Evolutionary conservation across 768 basidiomycete genomes (phyloP).

Genomic region (Phlebiopsis flavidoalba): DNA sequence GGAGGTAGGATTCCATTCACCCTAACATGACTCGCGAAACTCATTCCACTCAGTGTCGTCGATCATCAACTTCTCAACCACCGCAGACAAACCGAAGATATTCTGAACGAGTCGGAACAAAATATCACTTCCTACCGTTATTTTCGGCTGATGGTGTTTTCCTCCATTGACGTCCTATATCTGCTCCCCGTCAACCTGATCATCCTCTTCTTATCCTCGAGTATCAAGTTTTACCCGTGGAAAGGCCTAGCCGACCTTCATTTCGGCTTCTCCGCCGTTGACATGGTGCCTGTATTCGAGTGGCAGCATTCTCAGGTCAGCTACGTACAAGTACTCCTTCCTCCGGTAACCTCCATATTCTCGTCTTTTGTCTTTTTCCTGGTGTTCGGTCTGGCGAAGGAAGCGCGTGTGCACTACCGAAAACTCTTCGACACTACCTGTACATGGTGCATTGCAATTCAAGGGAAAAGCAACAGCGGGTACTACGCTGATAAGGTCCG

Average conservation of each 20-base stretch:
- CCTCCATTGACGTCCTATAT: constrained; percentile 23
- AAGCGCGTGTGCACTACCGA: constrained; percentile 41
- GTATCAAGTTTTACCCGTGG: constrained; percentile 31
- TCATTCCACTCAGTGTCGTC: background rate
- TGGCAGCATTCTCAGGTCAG: constrained; percentile 31
- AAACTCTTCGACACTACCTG: background rate
- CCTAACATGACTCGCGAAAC: background rate
- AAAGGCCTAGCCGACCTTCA: constrained; percentile 49
- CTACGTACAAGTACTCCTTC: constrained; percentile 18
- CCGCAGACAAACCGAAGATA: constrained; percentile 6
- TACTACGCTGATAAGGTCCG: background rate
- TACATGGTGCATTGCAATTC: background rate
- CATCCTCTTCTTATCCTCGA: constrained; percentile 23
- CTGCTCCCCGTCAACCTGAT: constrained; percentile 26
- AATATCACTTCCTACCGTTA: constrained; percentile 42
- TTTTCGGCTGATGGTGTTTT: constrained; percentile 33
- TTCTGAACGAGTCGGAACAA: background rate
- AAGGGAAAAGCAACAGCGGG: background rate
- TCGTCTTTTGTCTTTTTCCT: constrained; percentile 46
- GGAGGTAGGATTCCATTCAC: constrained; percentile 23
- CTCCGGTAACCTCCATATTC: constrained; percentile 35
- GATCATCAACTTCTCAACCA: constrained; percentile 5
- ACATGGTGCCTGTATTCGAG: constrained; percentile 26
- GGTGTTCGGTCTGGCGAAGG: constrained; percentile 55
- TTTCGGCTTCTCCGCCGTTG: constrained; percentile 37